Base-by-base conservation (phyloP, 2,329 filamentous ascomycete species). In the Neonectria ditissima region DNA sequence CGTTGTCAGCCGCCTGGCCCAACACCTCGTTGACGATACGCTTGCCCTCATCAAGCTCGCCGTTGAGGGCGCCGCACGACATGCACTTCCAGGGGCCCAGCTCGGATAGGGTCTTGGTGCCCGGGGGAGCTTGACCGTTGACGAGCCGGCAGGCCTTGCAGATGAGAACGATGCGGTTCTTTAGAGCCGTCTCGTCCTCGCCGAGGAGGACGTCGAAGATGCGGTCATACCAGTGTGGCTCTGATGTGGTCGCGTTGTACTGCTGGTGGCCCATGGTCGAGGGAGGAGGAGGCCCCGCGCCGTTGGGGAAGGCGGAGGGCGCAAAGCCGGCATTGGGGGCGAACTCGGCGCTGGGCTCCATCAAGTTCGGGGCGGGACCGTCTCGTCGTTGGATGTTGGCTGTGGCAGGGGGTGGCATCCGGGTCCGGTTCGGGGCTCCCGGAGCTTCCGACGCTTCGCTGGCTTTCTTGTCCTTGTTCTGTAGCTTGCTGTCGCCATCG, bases 61-160 rank as follows among this genome's bases (percentile, higher is more conserved):
- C 95, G 76, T 99, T 99, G 81, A 86, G 86, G 2, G 88, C 84
- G 10, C 91, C 90, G 74, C 96, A 99, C n/a, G 88, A 88, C 76
- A 92, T 91, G 78, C 96, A 99, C 64, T 90, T 89, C 96, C 96
- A 99, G 65, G 85, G 84, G 2, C 95, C 96, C 1, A 99, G 74
- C 55, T 97, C 94, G 41, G 92, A 88, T 1, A 95, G 80, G 0
- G 84, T 87, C 70, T 89, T 91, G 0, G 92, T 90, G 1, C 96
- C 96, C 0, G 96, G 95, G 2, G 96, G 94, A 4, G 96, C 96
- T 76, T 97, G 96, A 0, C 97, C 96, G 76, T 99, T 99, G 51
- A 99, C 94, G 1, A 97, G 86, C 30, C 93, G 86, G 77, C 96
- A 99, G 41, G 86, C 84, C 32, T 83, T 79, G 80, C 96, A 99